phyloP scores from a whole-genome alignment of 257 asterid species.

The Rehmannia glutinosa region DNA sequence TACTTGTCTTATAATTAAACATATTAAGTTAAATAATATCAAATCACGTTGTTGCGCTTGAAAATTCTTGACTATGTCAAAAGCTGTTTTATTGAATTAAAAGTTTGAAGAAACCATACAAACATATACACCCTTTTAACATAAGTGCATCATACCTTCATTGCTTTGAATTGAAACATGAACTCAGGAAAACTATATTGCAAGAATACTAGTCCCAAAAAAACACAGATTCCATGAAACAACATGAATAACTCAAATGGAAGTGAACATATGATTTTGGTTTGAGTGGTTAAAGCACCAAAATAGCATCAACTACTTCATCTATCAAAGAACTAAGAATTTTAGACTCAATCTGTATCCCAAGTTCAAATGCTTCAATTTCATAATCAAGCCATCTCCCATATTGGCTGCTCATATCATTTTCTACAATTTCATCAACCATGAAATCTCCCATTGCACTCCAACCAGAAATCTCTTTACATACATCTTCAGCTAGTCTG shows the following conservation, averaged over 20 bases:
- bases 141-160: too few species aligned
- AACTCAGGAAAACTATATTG: neutral
- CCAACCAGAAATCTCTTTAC: conserved; percentile 58
- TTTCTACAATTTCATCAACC: conserved; percentile 87
- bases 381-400: conserved; percentile 90
- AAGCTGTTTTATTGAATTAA: too few species aligned
- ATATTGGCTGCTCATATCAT: conserved; percentile 67
- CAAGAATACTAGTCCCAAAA: neutral
- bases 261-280: neutral
- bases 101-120: too few species aligned
- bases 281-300: conserved; percentile 26
- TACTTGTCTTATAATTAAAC: too few species aligned
- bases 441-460: conserved; percentile 49
- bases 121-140: too few species aligned
- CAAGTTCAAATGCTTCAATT: conserved; percentile 65
- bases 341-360: conserved; percentile 60
- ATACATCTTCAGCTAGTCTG: conserved; percentile 58
- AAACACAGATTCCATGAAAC: neutral
- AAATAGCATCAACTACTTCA: conserved; percentile 64
- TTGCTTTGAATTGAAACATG: neutral
- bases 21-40: too few species aligned
- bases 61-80: too few species aligned
- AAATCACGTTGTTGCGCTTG: too few species aligned
- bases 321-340: conserved; percentile 67
- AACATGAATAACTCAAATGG: conserved; percentile 14